Evolutionary conservation across 1,139 yeast species (phyloP), one percentile per base, ranked within the genome.

Genomic region (Debaryomyces psychrophilus): DNA sequence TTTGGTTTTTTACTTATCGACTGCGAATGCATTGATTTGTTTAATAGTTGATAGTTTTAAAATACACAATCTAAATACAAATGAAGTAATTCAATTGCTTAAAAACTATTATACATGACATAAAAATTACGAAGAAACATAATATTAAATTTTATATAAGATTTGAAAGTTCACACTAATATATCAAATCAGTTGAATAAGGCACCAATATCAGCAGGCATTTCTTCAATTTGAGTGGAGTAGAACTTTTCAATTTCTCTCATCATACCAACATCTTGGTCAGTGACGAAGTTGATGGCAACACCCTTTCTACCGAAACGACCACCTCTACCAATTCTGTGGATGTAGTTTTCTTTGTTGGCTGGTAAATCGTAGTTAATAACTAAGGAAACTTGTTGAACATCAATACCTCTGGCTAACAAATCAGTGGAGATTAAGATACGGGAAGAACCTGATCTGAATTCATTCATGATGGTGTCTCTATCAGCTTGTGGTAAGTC

Each of bases 301-400:
- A 92, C 97, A 86, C 99, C 99, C 85, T 93, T 93, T 79, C 99
- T 86, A 81, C 99, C 99, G 81, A 93, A 93, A 81, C 99, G 93
- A 81, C 99, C 99, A 81, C 97, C 96, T 83, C 99, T 89, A 84
- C 99, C 99, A 67, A 93, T 93, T 85, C 99, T 87, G 82, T 93
- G 99, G 69, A 93, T 90, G 76, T 93, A 93, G 87, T 93, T 92
- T 79, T 93, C 98, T 76, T 90, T 88, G 85, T 92, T 90, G 67
- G 90, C 81, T 64, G 99, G 99, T 73, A 93, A 82, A 73, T 93
- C 99, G 80, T 88, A 93, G 85, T 93, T 93, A 73, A 93, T 92
- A 65, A 93, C 99, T 68, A 93, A 81, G 47, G 98, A 92, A 58
- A 93, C 98, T 78, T 93, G 99, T 82, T 93, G 99, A 59, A 93